Conservation (phyloP, 352 stramenopile genomes). For the Stramenopiles sp. region DNA sequence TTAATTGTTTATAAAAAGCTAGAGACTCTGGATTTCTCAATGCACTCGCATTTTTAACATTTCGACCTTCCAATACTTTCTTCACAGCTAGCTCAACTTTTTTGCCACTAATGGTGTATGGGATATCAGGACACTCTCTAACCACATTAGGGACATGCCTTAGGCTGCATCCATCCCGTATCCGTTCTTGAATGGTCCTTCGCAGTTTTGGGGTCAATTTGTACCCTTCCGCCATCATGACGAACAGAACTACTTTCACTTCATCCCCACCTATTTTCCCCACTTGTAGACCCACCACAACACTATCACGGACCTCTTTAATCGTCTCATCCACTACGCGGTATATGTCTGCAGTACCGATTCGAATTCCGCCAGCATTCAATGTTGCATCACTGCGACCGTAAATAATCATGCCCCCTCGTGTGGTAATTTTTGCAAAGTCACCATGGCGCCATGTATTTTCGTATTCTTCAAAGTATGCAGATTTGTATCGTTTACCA, state of each 20-base stretch:
- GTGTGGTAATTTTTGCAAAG: constrained; percentile 43
- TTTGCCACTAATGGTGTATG: constrained; percentile 49
- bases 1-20: constrained; percentile 30
- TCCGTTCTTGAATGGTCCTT: constrained; percentile 33
- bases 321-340: constrained; percentile 43
- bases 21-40: constrained; percentile 44
- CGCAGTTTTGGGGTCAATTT: constrained; percentile 32
- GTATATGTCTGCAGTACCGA: constrained; percentile 51
- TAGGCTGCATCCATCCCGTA: constrained; percentile 39
- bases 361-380: constrained; percentile 48
- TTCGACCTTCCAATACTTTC: constrained; percentile 42
- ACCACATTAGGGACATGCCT: constrained; percentile 42
- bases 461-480: constrained; percentile 46
- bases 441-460: constrained; percentile 54
- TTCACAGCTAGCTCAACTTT: constrained; percentile 53
- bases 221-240: constrained; percentile 33
- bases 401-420: constrained; percentile 43
- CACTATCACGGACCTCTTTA: constrained; percentile 37
- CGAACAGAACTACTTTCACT: constrained; percentile 47
- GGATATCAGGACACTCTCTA: constrained; percentile 42
- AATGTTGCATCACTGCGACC: constrained; percentile 50
- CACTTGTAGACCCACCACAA: constrained; percentile 43
- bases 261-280: constrained; percentile 38
- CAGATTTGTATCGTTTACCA: constrained; percentile 33
- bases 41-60: constrained; percentile 38